Conservation (phyloP, 495 filamentous ascomycete genomes). For the Halenospora varia region DNA sequence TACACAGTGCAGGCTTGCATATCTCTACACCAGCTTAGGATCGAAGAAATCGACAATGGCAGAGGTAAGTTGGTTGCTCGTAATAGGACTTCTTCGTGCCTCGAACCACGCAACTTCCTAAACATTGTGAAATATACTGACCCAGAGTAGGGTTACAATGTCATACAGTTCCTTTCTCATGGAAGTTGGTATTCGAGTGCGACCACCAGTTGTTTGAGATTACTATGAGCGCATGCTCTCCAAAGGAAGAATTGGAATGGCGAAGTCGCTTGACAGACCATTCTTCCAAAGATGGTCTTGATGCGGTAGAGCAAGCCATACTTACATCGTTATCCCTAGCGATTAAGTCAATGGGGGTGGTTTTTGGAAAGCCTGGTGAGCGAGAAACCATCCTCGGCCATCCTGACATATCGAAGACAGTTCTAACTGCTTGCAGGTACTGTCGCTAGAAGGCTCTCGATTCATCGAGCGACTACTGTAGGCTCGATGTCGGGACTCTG, state of each 20-base stretch:
- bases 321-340: slow-evolving; percentile 61
- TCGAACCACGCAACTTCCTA: background rate
- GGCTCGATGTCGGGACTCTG: slow-evolving; percentile 54
- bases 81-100: background rate
- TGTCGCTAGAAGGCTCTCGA: slow-evolving; percentile 70
- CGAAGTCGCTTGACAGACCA: slow-evolving; percentile 45
- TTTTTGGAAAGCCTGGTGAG: slow-evolving; percentile 62
- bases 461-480: slow-evolving; percentile 70
- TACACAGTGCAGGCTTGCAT: slow-evolving; percentile 77
- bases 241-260: slow-evolving; percentile 79
- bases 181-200: slow-evolving; percentile 88
- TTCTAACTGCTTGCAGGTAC: slow-evolving; percentile 43
- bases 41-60: slow-evolving; percentile 78
- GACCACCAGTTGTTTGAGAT: slow-evolving; percentile 76
- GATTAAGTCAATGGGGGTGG: slow-evolving; percentile 68
- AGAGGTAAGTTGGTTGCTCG: slow-evolving; percentile 68
- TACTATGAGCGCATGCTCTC: slow-evolving; percentile 83
- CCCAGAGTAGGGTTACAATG: slow-evolving; percentile 68
- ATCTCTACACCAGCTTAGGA: slow-evolving; percentile 60
- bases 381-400: background rate
- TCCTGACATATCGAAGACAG: no score
- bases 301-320: slow-evolving; percentile 37
- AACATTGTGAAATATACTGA: slow-evolving; percentile 16
- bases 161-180: slow-evolving; percentile 78
- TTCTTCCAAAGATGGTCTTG: slow-evolving; percentile 38